These are phyloP conservation scores for Gynandropsis gynandra DNA, from an alignment of 345 rosid genomes.

Conservation along the genomic window DNA sequence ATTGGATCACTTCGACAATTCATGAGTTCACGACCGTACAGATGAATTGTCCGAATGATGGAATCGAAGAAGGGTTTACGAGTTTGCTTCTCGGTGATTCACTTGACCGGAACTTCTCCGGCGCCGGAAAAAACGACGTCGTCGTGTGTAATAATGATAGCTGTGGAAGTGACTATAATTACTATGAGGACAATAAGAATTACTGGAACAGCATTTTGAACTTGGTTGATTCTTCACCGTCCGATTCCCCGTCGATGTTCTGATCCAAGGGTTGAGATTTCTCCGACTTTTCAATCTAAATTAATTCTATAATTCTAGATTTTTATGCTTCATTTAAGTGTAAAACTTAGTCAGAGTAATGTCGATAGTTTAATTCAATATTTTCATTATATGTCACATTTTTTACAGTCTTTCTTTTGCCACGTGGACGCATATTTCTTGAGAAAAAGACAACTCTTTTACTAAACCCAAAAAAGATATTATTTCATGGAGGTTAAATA, in stretches of 20 bases:
- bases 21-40: conserved; percentile 20
- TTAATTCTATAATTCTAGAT: too few species aligned
- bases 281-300: background rate
- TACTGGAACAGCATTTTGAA: conserved; percentile 94
- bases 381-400: too few species aligned
- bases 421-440: too few species aligned
- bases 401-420: too few species aligned
- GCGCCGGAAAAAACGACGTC: conserved; percentile 19
- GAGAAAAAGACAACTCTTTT: too few species aligned
- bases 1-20: conserved; percentile 40
- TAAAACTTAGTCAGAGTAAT: too few species aligned
- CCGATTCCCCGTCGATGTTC: conserved; percentile 59
- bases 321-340: too few species aligned
- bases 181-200: conserved; percentile 67
- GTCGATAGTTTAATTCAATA: too few species aligned
- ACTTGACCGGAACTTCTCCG: conserved; percentile 16
- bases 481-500: too few species aligned
- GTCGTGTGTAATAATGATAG: conserved; percentile 25
- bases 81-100: conserved; percentile 57
- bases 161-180: conserved; percentile 25
- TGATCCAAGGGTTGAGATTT: conserved; percentile 22
- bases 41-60: conserved; percentile 6
- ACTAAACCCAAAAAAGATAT: too few species aligned
- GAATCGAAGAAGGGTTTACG: conserved; percentile 69
- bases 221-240: conserved; percentile 82